Conservation (phyloP, 2,329 filamentous ascomycete genomes). For the Nemania sp. region DNA sequence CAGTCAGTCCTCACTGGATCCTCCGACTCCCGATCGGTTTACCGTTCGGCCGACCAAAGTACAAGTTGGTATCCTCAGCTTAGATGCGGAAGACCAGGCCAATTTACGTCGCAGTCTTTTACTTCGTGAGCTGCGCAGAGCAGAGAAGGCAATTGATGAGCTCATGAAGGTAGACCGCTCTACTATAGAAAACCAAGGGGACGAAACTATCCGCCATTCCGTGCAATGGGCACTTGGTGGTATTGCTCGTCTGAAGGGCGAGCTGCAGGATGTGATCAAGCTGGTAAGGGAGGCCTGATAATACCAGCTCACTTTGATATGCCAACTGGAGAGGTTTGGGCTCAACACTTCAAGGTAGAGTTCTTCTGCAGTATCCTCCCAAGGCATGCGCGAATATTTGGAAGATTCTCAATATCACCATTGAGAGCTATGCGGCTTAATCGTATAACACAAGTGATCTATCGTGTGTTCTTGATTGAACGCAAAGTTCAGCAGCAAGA, state of each 20-base stretch:
- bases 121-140: conserved; percentile 17
- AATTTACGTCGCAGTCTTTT: conserved; percentile 12
- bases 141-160: conserved; percentile 6
- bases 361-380: too few relatives aligned
- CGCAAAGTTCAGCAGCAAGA: too few relatives aligned
- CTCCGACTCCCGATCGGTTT: conserved; percentile 7
- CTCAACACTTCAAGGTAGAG: too few relatives aligned
- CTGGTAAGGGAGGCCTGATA: too few relatives aligned
- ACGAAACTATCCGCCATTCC: conserved; percentile 1
- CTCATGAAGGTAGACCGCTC: conserved; percentile 16
- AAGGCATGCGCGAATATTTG: too few relatives aligned
- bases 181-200: conserved; percentile 3
- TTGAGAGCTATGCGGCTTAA: too few relatives aligned
- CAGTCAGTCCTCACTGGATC: background rate
- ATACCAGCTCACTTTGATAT: too few relatives aligned
- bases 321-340: too few relatives aligned
- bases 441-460: too few relatives aligned
- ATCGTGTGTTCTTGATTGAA: too few relatives aligned
- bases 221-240: conserved; percentile 14
- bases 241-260: conserved; percentile 7
- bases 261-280: conserved; percentile 11
- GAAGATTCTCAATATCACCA: too few relatives aligned
- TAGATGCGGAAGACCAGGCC: conserved; percentile 17
- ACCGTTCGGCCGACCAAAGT: conserved; percentile 10
- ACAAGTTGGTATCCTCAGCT: conserved; percentile 12